A percentile compares a stretch with the other conserved stretches of the same genome.
Conservation (phyloP, 2,329 filamentous ascomycete genomes). For the Calonectria multiphialidica region DNA sequence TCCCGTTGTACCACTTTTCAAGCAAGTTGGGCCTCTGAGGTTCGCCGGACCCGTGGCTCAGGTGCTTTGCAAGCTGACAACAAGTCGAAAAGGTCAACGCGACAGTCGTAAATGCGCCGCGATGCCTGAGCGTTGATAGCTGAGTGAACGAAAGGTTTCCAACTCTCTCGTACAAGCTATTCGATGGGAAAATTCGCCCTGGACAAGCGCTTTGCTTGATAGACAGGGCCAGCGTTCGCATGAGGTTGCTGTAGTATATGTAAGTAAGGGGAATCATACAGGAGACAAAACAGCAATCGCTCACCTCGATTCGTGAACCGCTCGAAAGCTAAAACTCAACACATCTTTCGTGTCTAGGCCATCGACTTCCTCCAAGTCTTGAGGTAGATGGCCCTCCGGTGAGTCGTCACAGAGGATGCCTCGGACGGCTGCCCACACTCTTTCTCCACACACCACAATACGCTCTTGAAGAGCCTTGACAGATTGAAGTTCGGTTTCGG, state of each 20-base stretch:
- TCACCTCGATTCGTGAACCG: conserved; percentile 93
- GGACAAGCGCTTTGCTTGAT: conserved; percentile 59
- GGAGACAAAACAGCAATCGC: conserved; percentile 14
- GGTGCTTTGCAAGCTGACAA: conserved; percentile 73
- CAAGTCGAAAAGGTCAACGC: conserved; percentile 88
- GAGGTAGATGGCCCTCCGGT: conserved; percentile 86
- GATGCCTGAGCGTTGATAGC: conserved; percentile 84
- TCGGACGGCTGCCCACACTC: conserved; percentile 83
- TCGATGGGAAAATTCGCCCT: conserved; percentile 60
- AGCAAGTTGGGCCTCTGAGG: conserved; percentile 61
- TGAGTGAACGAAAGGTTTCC: conserved; percentile 85
- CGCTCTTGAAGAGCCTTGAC: conserved; percentile 62
- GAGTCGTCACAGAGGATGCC: conserved; percentile 92
- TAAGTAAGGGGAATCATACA: not conserved
- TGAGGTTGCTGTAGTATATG: conserved; percentile 70
- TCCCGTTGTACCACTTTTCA: conserved; percentile 78
- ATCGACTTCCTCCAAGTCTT: conserved; percentile 79
- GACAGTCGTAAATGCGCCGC: conserved; percentile 94
- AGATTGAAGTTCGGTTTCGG: conserved; percentile 48
- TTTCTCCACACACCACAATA: conserved; percentile 70
- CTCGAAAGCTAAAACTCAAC: conserved; percentile 94
- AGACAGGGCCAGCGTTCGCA: conserved; percentile 72
- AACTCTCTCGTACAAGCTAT: conserved; percentile 71
- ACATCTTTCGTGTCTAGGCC: conserved; percentile 88
- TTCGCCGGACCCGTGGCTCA: conserved; percentile 46